Evolutionary conservation across 345 rosid genomes (phyloP), one percentile per base, ranked within the genome.

Genomic region (Heritiera littoralis): DNA sequence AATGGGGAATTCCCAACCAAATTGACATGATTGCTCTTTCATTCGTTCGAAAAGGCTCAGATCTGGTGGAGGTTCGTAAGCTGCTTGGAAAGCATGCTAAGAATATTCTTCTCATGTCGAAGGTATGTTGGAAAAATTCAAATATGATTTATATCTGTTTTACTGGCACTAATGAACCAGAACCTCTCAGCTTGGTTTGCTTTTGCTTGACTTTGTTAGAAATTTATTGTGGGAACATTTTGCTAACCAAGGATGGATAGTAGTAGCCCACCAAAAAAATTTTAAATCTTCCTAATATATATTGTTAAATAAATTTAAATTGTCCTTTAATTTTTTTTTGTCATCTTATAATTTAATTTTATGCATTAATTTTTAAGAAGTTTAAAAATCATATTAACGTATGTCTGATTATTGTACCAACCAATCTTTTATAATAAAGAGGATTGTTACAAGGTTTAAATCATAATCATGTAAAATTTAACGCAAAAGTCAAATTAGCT

Each of bases 1-100:
- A 77, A 68, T 95, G 99, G 99, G 99, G 99, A 73, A 83, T 92
- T 73, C 98, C 99, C 0, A 95, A 95, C 82, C 85, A 89, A 72
- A 95, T 95, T 49, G 99, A 95, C 83, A 93, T 95, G 99, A 95
- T 95, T 45, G 99, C 99, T 78, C 86, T 95, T 14, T 95, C 99
- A 40, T 95, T 95, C 82, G 98, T 95, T 23, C 84, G 99, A 72
- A 95, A 95, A 79, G 99, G 99, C 40, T 95, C 96, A 0, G 99
- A 95, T 79, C 91, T 95, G 64, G 87, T 96, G 28, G 93, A 90
- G 80, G 99, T 96, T 35, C 81, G 99, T 48, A 94, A 94, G 78
- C 66, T 96, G 80, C 94, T 96, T 12, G 99, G 98, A 20, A 71
- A 77, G 64, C 93, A 94, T 75, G 89, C 97, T 0, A 92, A 92